These are phyloP conservation scores for Penicillium tannophilum DNA, from an alignment of 495 filamentous ascomycete genomes.

Conservation along the genomic window DNA sequence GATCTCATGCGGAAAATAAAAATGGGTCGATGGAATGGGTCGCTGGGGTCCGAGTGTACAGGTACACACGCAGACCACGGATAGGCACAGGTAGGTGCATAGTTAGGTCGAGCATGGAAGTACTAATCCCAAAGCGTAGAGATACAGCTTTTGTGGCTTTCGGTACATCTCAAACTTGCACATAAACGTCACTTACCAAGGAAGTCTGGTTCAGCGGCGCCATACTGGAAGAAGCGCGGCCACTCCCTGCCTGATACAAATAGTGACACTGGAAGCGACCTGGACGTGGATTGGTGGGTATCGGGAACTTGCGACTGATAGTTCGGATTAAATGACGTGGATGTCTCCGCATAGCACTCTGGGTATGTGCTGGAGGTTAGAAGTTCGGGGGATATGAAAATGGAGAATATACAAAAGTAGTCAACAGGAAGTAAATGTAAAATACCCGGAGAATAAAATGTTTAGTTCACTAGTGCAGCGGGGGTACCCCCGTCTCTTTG, in stretches of 20 bases:
- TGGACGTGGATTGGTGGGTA: background rate
- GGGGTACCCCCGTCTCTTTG: background rate
- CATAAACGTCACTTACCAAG: background rate
- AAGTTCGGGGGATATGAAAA: background rate
- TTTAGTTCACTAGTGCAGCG: background rate
- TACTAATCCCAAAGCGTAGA: background rate
- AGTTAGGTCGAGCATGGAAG: background rate
- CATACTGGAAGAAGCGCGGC: background rate
- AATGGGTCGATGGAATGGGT: background rate
- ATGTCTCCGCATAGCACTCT: background rate
- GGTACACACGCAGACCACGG: constrained; percentile 7
- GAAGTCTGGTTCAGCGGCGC: background rate
- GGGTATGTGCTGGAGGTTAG: background rate
- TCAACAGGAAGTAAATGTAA: background rate
- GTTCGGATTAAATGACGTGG: background rate
- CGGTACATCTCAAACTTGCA: background rate
- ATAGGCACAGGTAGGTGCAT: constrained; percentile 2
- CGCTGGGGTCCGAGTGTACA: background rate
- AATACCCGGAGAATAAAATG: background rate
- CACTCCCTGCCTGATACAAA: background rate
- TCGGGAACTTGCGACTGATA: background rate
- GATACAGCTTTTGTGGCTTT: background rate
- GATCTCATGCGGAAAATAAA: background rate
- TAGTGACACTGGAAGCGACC: background rate
- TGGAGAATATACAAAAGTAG: background rate